phyloP scores from a whole-genome alignment of 75 land plant species.

The Picea sitchensis region DNA sequence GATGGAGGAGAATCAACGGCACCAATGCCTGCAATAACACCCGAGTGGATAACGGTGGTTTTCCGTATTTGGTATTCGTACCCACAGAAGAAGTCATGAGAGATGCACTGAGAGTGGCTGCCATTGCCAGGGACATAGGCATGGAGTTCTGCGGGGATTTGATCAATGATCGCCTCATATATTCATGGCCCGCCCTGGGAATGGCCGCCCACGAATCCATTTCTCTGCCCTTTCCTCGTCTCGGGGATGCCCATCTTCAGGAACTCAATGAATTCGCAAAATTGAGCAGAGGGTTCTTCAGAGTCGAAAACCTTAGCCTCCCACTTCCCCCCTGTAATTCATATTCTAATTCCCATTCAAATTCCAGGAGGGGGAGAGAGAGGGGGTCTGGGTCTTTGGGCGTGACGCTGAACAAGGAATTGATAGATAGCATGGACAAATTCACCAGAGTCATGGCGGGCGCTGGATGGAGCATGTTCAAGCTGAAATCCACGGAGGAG shows the following conservation, averaged over 20 bases:
- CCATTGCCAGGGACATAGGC: slow-evolving; percentile 33
- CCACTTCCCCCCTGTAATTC: neutral
- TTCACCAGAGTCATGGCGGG: slow-evolving; percentile 10
- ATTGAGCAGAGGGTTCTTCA: slow-evolving; percentile 24
- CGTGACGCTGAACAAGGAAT: slow-evolving; percentile 5
- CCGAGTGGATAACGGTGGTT: neutral
- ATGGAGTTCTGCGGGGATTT: slow-evolving; percentile 30
- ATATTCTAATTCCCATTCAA: no score
- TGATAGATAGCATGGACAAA: slow-evolving; percentile 21
- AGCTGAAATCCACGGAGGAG: no score
- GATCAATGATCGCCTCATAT: slow-evolving; percentile 26
- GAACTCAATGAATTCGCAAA: slow-evolving; percentile 19
- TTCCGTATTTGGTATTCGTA: slow-evolving; percentile 21
- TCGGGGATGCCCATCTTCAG: slow-evolving; percentile 10
- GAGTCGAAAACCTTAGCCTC: slow-evolving; percentile 3
- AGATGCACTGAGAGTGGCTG: slow-evolving; percentile 20
- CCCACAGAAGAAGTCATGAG: slow-evolving; percentile 21
- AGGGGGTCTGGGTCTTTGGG: slow-evolving; percentile 20
- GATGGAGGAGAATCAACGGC: neutral
- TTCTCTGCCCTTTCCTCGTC: slow-evolving; percentile 24
- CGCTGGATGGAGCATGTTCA: no score
- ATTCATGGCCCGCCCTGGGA: slow-evolving; percentile 18
- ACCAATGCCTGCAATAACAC: neutral
- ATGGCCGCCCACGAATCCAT: slow-evolving; percentile 12
- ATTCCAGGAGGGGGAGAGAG: neutral